These are phyloP conservation scores for Sphaerobolus stellatus DNA, from an alignment of 1,284 basidiomycete species.

Conservation along the genomic window DNA sequence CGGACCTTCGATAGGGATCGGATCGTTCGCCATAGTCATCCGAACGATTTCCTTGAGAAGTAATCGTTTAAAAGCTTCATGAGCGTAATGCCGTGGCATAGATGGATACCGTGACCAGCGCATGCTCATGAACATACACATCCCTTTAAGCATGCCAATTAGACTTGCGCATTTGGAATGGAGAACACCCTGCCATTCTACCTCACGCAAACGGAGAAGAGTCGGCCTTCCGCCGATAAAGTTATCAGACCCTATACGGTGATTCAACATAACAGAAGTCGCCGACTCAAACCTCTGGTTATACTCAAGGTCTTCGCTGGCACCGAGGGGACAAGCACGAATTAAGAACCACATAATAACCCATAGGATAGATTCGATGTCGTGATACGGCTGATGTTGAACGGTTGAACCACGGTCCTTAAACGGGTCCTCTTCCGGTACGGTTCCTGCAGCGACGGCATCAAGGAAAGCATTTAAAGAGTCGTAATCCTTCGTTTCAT, in stretches of 20 bases:
- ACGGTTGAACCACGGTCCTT: no score
- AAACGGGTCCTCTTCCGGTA: neutral
- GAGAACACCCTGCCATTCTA: neutral
- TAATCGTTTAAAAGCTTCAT: neutral
- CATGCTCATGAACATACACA: neutral
- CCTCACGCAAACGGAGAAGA: no score
- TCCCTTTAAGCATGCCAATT: neutral
- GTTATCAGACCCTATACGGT: no score
- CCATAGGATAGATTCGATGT: neutral
- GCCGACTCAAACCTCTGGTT: neutral
- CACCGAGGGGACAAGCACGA: neutral
- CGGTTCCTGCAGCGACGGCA: neutral
- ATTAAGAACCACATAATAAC: constrained; percentile 2
- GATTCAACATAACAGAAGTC: no score
- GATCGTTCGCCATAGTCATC: neutral
- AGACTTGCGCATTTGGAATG: neutral
- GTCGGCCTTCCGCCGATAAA: no score
- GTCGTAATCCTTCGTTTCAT: neutral
- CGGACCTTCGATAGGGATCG: neutral
- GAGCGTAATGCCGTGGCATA: neutral
- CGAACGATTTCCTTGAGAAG: neutral
- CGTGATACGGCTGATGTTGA: neutral
- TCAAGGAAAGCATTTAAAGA: neutral
- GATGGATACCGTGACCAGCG: neutral
- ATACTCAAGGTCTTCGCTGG: neutral